A percentile compares a stretch with the other conserved stretches of the same genome.
Conservation (phyloP, 169 alveolate genomes). For the Cyclospora cayetanensis region DNA sequence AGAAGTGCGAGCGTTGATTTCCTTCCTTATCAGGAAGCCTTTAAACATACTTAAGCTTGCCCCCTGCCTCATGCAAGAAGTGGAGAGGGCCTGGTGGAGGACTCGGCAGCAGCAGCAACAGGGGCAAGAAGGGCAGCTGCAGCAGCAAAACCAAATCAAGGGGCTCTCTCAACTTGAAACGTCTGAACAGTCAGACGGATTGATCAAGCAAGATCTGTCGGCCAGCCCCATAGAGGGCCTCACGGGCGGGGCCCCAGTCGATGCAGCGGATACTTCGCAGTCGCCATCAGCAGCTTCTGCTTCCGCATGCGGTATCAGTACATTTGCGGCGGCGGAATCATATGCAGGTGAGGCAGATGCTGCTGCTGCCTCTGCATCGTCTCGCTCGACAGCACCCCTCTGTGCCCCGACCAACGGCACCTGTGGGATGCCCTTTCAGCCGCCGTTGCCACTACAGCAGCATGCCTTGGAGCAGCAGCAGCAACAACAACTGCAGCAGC, state of each 20-base stretch:
- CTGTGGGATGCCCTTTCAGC: neutral
- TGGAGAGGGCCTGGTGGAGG: constrained; percentile 25
- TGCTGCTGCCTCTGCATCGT: constrained; percentile 28
- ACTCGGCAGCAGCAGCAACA: constrained; percentile 40
- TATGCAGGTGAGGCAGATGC: neutral
- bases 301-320: too few relatives aligned
- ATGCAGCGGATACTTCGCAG: neutral
- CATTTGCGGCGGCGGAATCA: neutral
- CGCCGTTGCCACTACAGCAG: constrained; percentile 11
- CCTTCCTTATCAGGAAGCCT: constrained; percentile 1
- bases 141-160: neutral
- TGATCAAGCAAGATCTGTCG: neutral
- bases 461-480: neutral
- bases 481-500: neutral
- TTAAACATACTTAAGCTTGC: neutral
- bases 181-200: neutral
- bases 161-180: neutral
- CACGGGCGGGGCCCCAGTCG: neutral
- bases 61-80: constrained; percentile 1
- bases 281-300: neutral
- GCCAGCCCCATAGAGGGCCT: neutral
- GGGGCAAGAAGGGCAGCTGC: neutral
- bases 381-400: neutral
- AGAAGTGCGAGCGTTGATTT: neutral
- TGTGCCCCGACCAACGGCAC: constrained; percentile 12